phyloP scores from a whole-genome alignment of 139 green algal genomes.

The Haematococcus sp. region DNA sequence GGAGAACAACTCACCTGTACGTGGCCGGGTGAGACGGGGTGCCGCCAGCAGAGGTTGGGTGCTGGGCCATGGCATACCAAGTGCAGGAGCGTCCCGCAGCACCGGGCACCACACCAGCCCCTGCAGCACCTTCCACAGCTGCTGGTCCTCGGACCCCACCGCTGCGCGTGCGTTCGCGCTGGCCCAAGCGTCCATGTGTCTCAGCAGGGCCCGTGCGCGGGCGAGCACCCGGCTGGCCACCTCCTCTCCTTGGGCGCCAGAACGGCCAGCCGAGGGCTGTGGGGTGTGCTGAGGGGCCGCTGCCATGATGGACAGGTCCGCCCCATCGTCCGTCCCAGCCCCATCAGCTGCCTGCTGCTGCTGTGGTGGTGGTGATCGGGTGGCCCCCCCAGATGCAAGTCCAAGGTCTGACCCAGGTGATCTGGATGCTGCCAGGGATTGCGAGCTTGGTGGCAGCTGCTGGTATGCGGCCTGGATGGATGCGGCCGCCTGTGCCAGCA shows the following conservation, averaged over 20 bases:
- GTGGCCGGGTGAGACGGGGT: slow-evolving; percentile 32
- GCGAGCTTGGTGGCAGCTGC: background rate
- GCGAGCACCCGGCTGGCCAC: background rate
- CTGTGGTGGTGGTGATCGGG: background rate
- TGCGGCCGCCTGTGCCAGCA: slow-evolving; percentile 45
- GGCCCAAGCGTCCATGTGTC: slow-evolving; percentile 34
- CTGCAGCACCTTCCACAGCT: slow-evolving; percentile 40
- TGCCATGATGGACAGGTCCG: too few relatives aligned
- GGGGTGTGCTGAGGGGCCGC: too few relatives aligned
- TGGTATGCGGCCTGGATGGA: background rate
- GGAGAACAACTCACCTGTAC: too few relatives aligned
- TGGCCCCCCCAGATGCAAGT: too few relatives aligned
- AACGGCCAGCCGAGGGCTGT: too few relatives aligned
- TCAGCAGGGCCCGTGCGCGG: slow-evolving; percentile 37
- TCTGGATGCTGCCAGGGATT: too few relatives aligned
- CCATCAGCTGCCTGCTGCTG: background rate
- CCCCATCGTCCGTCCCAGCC: too few relatives aligned
- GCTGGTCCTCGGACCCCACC: slow-evolving; percentile 7
- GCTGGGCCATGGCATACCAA: slow-evolving; percentile 32
- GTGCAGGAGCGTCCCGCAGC: slow-evolving; percentile 32
- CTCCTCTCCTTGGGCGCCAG: too few relatives aligned
- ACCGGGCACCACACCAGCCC: slow-evolving; percentile 64
- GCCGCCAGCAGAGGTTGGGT: slow-evolving; percentile 35
- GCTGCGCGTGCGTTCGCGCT: background rate
- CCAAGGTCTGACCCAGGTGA: too few relatives aligned